A percentile compares a stretch with the other conserved stretches of the same genome.
These are phyloP conservation scores for Pleurotus ostreatus DNA, from an alignment of 768 basidiomycete species.

Conservation along the genomic window DNA sequence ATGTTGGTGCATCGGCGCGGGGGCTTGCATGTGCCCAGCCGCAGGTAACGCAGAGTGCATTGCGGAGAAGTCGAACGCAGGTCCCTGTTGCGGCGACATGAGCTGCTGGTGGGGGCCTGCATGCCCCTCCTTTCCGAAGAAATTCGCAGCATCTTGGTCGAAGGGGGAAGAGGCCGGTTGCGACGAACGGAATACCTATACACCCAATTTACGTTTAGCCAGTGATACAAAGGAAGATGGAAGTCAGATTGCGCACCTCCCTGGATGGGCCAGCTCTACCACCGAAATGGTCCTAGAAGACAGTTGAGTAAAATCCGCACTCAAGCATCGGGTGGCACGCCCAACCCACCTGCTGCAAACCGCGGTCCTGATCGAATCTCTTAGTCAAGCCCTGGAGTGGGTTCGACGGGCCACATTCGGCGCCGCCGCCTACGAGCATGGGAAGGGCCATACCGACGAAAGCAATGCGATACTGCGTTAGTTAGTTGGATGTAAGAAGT, in stretches of 20 bases:
- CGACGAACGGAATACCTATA: conserved; percentile 22
- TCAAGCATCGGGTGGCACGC: conserved; percentile 10
- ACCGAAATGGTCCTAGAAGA: conserved; percentile 64
- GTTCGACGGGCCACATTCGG: conserved; percentile 86
- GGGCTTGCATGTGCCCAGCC: conserved; percentile 8
- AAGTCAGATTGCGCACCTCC: conserved; percentile 40
- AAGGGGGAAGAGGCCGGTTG: conserved; percentile 36
- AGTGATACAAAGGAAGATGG: not conserved
- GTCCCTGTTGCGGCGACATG: conserved; percentile 23
- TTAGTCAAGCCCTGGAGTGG: conserved; percentile 78
- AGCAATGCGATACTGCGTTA: not conserved
- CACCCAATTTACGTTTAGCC: not conserved
- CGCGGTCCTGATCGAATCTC: conserved; percentile 74
- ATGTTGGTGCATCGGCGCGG: conserved; percentile 13
- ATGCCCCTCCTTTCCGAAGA: conserved; percentile 43
- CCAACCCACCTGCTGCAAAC: conserved; percentile 61
- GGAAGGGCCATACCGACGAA: conserved; percentile 64
- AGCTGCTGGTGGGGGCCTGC: conserved; percentile 23
- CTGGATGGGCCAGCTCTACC: conserved; percentile 58
- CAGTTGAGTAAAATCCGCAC: conserved; percentile 8
- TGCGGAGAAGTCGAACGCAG: conserved; percentile 56
- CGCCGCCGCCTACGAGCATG: conserved; percentile 61
- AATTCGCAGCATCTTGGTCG: conserved; percentile 65
- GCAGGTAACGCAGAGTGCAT: conserved; percentile 46
- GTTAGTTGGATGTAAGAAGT: not conserved